phyloP scores from a whole-genome alignment of 345 rosid genomes.

The Moricandia moricandioides region DNA sequence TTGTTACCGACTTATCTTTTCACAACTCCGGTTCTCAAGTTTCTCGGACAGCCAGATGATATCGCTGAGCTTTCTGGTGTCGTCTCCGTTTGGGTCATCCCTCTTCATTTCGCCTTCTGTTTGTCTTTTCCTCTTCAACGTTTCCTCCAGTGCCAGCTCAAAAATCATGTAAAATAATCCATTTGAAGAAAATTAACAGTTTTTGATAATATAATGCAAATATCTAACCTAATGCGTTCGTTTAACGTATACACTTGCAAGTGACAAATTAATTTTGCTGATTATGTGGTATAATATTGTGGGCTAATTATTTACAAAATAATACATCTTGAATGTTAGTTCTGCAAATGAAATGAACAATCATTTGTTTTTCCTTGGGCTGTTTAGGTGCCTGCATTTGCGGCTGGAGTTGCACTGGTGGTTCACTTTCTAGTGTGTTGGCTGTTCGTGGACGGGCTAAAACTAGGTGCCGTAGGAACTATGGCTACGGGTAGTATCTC shows the following conservation, averaged over 20 bases:
- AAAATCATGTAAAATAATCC: constrained; percentile 26
- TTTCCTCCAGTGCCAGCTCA: constrained; percentile 65
- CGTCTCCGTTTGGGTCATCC: constrained; percentile 51
- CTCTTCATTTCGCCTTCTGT: constrained; percentile 61
- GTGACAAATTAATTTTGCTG: not conserved
- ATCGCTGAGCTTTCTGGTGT: constrained; percentile 58
- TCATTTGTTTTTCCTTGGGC: not conserved
- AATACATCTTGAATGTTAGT: not conserved
- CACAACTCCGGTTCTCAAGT: constrained; percentile 53
- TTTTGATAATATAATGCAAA: not conserved
- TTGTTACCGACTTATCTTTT: constrained; percentile 50
- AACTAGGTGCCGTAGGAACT: not conserved
- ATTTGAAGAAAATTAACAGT: not conserved
- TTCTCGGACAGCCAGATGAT: constrained; percentile 60
- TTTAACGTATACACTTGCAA: not conserved
- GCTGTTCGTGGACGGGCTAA: constrained; percentile 1
- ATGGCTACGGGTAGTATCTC: not conserved
- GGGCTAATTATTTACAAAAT: not conserved
- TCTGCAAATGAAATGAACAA: not conserved
- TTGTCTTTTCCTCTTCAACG: constrained; percentile 57
- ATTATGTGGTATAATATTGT: not conserved
- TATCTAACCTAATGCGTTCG: not conserved
- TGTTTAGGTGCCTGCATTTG: not conserved
- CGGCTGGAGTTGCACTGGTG: not conserved
- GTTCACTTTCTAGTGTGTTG: not conserved